Conservation (phyloP, 768 basidiomycete genomes). For the Amanita thiersii region DNA sequence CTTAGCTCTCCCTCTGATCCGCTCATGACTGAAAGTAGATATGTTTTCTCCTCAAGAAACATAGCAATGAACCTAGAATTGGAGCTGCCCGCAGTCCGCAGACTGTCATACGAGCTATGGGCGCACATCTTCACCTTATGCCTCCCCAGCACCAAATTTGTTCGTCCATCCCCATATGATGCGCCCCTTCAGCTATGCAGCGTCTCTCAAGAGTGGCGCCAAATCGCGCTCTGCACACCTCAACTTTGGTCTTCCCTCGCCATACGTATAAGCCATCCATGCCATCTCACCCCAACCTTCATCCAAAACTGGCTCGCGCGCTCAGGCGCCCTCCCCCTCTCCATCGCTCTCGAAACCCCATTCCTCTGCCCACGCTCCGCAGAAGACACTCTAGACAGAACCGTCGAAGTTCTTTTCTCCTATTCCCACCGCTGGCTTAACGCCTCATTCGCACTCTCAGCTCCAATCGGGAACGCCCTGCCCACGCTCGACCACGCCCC, state of each 20-base stretch:
- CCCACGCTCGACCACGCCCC: neutral
- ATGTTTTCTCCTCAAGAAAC: too few relatives aligned
- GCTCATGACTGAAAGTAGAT: too few relatives aligned
- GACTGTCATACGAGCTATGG: constrained; percentile 1
- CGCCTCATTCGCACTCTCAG: neutral
- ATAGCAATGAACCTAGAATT: too few relatives aligned
- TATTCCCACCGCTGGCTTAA: neutral
- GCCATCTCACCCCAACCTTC: neutral
- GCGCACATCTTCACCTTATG: neutral
- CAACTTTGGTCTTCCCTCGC: neutral
- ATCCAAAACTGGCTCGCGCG: neutral
- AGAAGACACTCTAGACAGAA: constrained; percentile 2
- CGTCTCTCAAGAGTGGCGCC: too few relatives aligned
- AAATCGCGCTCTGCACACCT: too few relatives aligned
- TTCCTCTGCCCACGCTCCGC: neutral
- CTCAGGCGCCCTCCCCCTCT: neutral
- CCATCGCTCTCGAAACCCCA: neutral
- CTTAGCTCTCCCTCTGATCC: too few relatives aligned
- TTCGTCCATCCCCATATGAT: neutral
- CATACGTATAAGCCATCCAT: neutral
- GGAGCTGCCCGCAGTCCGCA: neutral
- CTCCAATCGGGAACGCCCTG: constrained; percentile 2
- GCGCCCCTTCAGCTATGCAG: too few relatives aligned
- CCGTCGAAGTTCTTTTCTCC: neutral
- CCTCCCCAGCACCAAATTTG: neutral